Evolutionary conservation across 2,329 filamentous ascomycete genomes (phyloP), one percentile per base, ranked within the genome.

Genomic region (Tothia fuscella): DNA sequence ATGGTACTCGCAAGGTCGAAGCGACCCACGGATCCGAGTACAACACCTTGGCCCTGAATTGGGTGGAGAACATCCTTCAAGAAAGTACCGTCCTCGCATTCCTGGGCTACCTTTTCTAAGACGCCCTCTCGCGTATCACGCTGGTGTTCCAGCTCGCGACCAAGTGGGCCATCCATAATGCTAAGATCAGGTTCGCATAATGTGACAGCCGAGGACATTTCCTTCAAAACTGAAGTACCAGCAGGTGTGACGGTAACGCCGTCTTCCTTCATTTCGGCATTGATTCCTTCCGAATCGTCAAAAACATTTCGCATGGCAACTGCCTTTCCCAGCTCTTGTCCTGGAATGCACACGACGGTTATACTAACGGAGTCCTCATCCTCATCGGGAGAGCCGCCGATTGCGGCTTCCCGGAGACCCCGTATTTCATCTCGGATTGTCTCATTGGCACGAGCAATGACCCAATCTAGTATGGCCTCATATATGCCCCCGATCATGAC

Each of bases 181-280:
- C 83, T 86, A 31, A 94, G 68, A 50, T 95, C 85, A 2, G 80
- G 78, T 38, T 79, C 85, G 29, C 79, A 82, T 37, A 84, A 80
- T 1, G 76, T 64, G 4, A 95, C 75, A 2, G 88, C 86, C 44
- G 79, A 78, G 53, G 83, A 77, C 82, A 94, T 93, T 56, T 95
- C 88, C 28, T 82, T 79, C 12, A 89, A 58, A 7, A 96, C 81
- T 0, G 89, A 93, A 44, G 80, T 81, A n/a, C 83, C 82, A 1
- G 78, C 78, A 0, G 80, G 52, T 1, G 72, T 64, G 2, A 93
- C 72, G n/a, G 83, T 74, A 1, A 98, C 74, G 7, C 91, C 91
- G 50, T 98, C 91, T 47, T 89, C 81, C 54, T 89, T 93, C 88
- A 98, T 96, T 65, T 98, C 91, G 0, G 82, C 74, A 52, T 96